Evolutionary conservation across 345 rosid species (phyloP), one percentile per base, ranked within the genome.

Genomic region (Crucihimalaya himalaica): DNA sequence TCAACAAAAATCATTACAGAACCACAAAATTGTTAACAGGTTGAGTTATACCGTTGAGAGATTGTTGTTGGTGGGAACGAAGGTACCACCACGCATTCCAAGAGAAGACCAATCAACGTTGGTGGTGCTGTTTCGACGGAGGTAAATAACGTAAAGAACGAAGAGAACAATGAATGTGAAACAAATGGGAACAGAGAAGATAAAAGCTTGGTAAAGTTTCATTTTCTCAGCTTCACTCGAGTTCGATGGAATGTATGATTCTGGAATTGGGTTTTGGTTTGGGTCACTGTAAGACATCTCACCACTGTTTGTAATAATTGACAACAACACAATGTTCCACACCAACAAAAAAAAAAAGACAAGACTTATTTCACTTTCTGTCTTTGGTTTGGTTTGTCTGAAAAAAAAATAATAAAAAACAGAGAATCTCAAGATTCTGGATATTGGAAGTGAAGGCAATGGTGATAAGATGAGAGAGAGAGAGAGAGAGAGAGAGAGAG

Each of bases 61-160:
- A 68, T 16, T 20, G 66, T 70, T 58, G 43, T 35, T 69, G 79
- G 68, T 60, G 46, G 31, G 27, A 1, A 19, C 52, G 0, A 82
- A 37, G 45, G 63, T 25, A 34, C 66, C 66, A 45, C 87, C 76
- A 57, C 88, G 80, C 85, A 88, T 82, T 62, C 87, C 80, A 16
- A 88, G 87, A 73, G 93, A 84, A 31, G 83, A 74, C 97, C 90
- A 84, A 72, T 92, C 90, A 9, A 73, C 90, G 13, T 75, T 73
- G 52, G 81, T 84, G 31, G 81, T 72, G 53, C 51, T 46, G 51
- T 80, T 67, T 68, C 88, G 86, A 66, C 94, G 94, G 37, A 87
- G 92, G 61, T 85, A 92, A 83, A 88, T 84, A 80, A 83, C 43
- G 81, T 89, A 92, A 70, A 89, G 85, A 75, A 88, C 76, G 56